Base-by-base conservation (phyloP, 148 eudicot species). In the Fagopyrum esculentum region DNA sequence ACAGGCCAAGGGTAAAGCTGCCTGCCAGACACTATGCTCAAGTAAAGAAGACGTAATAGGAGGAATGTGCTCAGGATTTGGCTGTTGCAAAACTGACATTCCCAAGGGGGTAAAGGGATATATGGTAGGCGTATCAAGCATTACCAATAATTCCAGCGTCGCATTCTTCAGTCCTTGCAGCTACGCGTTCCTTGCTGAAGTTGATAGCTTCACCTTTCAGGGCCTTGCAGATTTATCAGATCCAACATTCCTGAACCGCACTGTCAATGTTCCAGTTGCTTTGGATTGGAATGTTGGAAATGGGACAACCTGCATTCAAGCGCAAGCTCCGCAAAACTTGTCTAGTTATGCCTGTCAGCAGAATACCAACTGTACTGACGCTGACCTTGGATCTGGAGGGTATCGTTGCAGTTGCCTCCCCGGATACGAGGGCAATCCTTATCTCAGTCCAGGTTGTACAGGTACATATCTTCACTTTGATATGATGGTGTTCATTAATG, bases 351-450 rank as follows among this genome's bases (percentile, higher is more conserved):
- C 61, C 10, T 84, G 89, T 69, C 80, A 87, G 72, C 46, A 60
- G 6, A 87, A 84, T 59, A 79, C 84, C 29, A 11, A 9, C 7
- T 87, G 90, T 59, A 44, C 55, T 49, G 78, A 80, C 30, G 71
- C 55, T 5, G 85, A 84, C 45, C 45, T 46, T 35, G 80, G 74
- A 0, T 63, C 44, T 59, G 79, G 76, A 46, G 87, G 90, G 12
- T 86, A 86, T 50, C 78, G 57, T 13, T 87, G 90, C 75, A 44
- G 51, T 16, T 87, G 87, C 77, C 45, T 46, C 19, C 40, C 78
- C 8, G 87, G 87, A n/a, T 86, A 82, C 29, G 79, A 79, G 81
- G 90, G 86, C 74, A 87, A 84, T 69, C 84, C 87, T 15, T 84
- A 87, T 35, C 84, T 84, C 45, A 55, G 19, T 71, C 83, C 79